Evolutionary conservation across 1,139 yeast genomes (phyloP).

Genomic region (Geotrichum aggregatum): DNA sequence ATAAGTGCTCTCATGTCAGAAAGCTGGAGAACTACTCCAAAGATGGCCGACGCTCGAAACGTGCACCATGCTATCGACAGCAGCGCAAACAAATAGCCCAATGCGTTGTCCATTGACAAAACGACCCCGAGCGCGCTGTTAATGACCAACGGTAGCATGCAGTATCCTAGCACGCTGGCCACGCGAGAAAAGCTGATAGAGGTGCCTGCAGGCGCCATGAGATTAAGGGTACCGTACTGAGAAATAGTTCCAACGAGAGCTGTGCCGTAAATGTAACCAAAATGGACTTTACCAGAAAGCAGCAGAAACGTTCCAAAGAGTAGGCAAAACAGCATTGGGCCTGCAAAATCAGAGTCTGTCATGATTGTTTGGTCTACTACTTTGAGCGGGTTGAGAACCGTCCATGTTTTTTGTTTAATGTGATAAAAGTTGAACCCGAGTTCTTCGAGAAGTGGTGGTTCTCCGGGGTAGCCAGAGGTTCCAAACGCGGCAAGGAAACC

Average conservation of each 20-base stretch:
- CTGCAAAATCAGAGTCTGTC: slow-evolving; percentile 82
- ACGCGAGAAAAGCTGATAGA: slow-evolving; percentile 37
- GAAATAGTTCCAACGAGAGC: slow-evolving; percentile 87
- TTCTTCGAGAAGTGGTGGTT: slow-evolving; percentile 87
- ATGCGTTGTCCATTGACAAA: slow-evolving; percentile 59
- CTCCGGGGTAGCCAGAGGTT: slow-evolving; percentile 89
- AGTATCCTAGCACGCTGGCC: slow-evolving; percentile 90
- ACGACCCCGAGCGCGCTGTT: slow-evolving; percentile 72
- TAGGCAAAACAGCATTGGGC: slow-evolving; percentile 86
- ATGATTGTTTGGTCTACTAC: slow-evolving; percentile 66
- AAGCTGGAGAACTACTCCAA: slow-evolving; percentile 76
- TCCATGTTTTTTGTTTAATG: slow-evolving; percentile 76
- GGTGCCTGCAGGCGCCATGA: background rate
- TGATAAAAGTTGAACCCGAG: slow-evolving; percentile 89
- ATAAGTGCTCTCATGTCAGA: slow-evolving; percentile 83
- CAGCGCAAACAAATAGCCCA: slow-evolving; percentile 69
- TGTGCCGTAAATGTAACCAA: slow-evolving; percentile 94
- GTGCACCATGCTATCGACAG: slow-evolving; percentile 90
- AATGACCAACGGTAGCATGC: slow-evolving; percentile 81
- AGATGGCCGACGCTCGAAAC: slow-evolving; percentile 86
- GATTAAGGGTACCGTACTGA: slow-evolving; percentile 57
- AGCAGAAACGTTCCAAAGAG: slow-evolving; percentile 81
- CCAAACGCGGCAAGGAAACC: slow-evolving; percentile 92
- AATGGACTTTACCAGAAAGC: slow-evolving; percentile 87
- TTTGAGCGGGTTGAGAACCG: slow-evolving; percentile 76